A percentile compares a stretch with the other conserved stretches of the same genome.
phyloP scores from a whole-genome alignment of 164 flowering plant species.

The Berberis vulgaris region DNA sequence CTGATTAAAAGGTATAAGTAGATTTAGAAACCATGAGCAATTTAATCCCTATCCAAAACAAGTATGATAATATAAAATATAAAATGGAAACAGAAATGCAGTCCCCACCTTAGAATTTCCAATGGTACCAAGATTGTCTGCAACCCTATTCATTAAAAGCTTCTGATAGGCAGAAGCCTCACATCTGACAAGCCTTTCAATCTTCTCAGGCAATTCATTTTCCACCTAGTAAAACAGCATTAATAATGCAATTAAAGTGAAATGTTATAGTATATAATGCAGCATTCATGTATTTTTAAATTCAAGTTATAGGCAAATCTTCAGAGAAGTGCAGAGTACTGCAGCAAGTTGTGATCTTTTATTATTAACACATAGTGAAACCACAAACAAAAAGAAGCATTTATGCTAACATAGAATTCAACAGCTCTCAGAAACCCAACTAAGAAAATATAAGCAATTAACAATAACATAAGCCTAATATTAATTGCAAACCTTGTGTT shows the following conservation, averaged over 20 bases:
- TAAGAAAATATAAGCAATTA: background rate
- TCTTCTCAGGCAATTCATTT: constrained; percentile 94
- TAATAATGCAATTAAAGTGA: background rate
- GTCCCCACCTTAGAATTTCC: constrained; percentile 68
- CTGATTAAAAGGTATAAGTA: constrained; percentile 23
- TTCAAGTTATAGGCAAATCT: too few relatives aligned
- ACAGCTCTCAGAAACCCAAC: background rate
- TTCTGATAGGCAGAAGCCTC: constrained; percentile 99
- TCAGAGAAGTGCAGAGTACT: too few relatives aligned
- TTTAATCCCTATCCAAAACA: too few relatives aligned
- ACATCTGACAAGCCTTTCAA: constrained; percentile 92
- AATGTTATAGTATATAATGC: background rate
- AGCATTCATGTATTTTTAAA: background rate
- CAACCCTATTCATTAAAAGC: constrained; percentile 95
- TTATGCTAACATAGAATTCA: too few relatives aligned
- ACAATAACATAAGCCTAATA: background rate
- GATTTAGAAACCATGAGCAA: background rate
- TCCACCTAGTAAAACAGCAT: constrained; percentile 57
- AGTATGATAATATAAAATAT: background rate
- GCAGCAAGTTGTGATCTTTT: too few relatives aligned
- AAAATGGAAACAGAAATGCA: background rate
- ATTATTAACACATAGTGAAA: too few relatives aligned
- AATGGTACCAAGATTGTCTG: constrained; percentile 90
- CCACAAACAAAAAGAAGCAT: too few relatives aligned
- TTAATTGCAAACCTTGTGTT: constrained; percentile 73